Evolutionary conservation across 495 filamentous ascomycete species (phyloP), one percentile per base, ranked within the genome.

Genomic region (Aspergillus funiculosus): DNA sequence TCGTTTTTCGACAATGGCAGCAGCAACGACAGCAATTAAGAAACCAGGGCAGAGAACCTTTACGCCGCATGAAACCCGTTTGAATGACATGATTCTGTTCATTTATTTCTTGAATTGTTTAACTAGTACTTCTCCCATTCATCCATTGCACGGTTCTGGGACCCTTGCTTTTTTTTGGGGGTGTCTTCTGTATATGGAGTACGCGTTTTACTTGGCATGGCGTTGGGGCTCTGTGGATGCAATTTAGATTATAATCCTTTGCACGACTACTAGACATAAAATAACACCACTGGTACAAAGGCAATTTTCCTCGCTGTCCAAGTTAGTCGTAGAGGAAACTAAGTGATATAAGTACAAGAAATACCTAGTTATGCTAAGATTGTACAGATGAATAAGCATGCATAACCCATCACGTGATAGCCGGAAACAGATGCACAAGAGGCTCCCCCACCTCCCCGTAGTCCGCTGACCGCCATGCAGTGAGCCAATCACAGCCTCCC

Each of bases 191-290:
- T n/a, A n/a, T n/a, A n/a, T n/a, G n/a, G 21, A 27, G 21, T 21
- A 45, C 28, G 20, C 27, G 39, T 18, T 50, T 21, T 19, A 21
- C 15, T 51, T 51, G 48, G 48, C 37, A 36, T 35, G 48, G 48
- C 35, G 48, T 46, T 41, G 21, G 38, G 48, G 35, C 10, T 29
- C n/a, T 10, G 11, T 31, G 39, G 30, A 43, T 27, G 6, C 30
- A 21, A 8, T 22, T 30, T n/a, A 6, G 24, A 34, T 40, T 4
- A 66, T 67, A 48, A 66, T 62, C 17, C 39, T 53, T 31, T 44
- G n/a, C 19, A 35, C 35, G 22, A 4, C 9, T 34, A 6, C 17
- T 40, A 37, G 15, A 9, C 10, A 37, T 5, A 5, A 19, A 35
- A 20, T n/a, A 49, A 13, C 45, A 31, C 21, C 20, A 5, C 34